Evolutionary conservation across 768 basidiomycete genomes (phyloP).

Genomic region (Agrocybe pediades): DNA sequence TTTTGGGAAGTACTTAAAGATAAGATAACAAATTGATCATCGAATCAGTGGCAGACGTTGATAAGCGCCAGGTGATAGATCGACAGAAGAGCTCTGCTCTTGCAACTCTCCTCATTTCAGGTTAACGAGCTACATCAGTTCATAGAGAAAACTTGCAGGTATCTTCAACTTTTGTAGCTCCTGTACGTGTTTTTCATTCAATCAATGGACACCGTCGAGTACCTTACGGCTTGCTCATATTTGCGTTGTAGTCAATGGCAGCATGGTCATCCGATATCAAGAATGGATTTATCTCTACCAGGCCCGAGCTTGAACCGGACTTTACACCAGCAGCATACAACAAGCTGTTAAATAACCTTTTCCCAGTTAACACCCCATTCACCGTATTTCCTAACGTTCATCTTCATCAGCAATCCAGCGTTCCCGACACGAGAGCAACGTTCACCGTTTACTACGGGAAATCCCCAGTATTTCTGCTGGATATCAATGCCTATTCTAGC

Average conservation of each 20-base stretch:
- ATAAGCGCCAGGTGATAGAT: neutral
- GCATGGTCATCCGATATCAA: constrained; percentile 17
- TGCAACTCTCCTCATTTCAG: neutral
- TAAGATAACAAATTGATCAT: neutral
- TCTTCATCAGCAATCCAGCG: constrained; percentile 7
- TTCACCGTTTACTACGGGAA: constrained; percentile 28
- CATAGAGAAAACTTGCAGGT: neutral
- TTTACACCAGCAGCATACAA: constrained; percentile 32
- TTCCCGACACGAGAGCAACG: constrained; percentile 13
- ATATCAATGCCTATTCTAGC: constrained; percentile 24
- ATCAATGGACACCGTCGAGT: neutral
- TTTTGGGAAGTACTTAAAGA: neutral
- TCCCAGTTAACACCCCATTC: constrained; percentile 33
- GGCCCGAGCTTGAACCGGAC: constrained; percentile 21
- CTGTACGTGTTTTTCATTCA: too few species aligned
- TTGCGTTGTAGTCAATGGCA: neutral
- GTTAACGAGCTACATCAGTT: neutral
- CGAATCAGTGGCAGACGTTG: too few species aligned
- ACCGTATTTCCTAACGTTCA: constrained; percentile 31
- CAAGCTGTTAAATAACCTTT: constrained; percentile 36
- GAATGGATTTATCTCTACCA: constrained; percentile 15
- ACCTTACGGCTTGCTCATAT: neutral
- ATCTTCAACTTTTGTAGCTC: too few species aligned
- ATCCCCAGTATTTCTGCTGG: constrained; percentile 31
- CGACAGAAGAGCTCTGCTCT: neutral